phyloP scores from a whole-genome alignment of 1,139 yeast genomes.

The Kodamaea sp. region DNA sequence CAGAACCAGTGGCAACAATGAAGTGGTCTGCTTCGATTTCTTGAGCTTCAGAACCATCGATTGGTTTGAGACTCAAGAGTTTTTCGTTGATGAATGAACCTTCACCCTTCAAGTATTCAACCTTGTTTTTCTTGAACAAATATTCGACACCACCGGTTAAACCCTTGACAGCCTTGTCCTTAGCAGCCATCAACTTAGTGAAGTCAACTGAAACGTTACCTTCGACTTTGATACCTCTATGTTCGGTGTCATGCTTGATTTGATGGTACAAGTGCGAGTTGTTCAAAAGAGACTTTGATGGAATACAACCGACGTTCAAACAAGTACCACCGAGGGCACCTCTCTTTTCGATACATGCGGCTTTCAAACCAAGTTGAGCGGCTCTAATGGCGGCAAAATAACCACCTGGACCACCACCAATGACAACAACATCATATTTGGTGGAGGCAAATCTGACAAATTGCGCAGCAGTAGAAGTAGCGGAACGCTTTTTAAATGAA shows the following conservation, averaged over 20 bases:
- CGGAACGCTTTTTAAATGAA: constrained; percentile 12
- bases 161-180: constrained; percentile 84
- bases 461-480: constrained; percentile 16
- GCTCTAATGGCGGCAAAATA: constrained; percentile 98
- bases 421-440: constrained; percentile 85
- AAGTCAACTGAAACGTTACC: constrained; percentile 74
- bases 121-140: constrained; percentile 94
- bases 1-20: constrained; percentile 98
- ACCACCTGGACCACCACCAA: constrained; percentile 99
- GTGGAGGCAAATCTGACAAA: constrained; percentile 40
- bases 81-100: constrained; percentile 86
- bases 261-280: constrained; percentile 92
- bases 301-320: constrained; percentile 97
- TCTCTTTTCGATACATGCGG: constrained; percentile 96
- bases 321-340: constrained; percentile 98
- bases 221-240: constrained; percentile 84
- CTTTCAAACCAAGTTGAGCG: constrained; percentile 90
- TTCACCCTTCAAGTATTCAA: constrained; percentile 88
- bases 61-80: constrained; percentile 74
- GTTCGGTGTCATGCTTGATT: constrained; percentile 76
- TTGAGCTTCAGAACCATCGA: constrained; percentile 71
- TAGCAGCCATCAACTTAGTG: constrained; percentile 81
- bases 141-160: constrained; percentile 92
- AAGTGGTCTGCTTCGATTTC: constrained; percentile 76
- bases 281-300: constrained; percentile 92